phyloP scores from a whole-genome alignment of 495 filamentous ascomycete species.

The Aspergillus indologenus region DNA sequence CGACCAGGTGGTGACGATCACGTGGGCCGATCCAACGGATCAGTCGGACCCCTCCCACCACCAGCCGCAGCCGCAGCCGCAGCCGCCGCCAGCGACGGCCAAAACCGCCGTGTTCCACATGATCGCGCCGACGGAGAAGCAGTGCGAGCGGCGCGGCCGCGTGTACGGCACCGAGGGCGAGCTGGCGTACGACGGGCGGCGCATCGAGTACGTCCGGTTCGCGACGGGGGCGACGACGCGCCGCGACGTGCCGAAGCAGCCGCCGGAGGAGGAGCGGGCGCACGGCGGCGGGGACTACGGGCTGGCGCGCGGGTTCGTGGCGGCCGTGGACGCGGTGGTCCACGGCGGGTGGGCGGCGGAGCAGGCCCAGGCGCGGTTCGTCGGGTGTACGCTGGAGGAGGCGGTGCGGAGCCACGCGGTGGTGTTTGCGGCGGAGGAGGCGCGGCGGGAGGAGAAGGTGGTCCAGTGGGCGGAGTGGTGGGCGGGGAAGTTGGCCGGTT shows the following conservation, averaged over 20 bases:
- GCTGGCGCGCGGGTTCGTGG: slow-evolving; percentile 72
- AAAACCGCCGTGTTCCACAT: slow-evolving; percentile 93
- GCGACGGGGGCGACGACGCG: slow-evolving; percentile 21
- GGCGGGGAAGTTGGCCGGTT: slow-evolving; percentile 40
- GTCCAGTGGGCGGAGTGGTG: slow-evolving; percentile 82
- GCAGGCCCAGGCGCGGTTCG: slow-evolving; percentile 68
- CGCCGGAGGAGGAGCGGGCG: slow-evolving; percentile 38
- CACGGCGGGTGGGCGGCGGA: slow-evolving; percentile 62
- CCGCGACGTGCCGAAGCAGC: slow-evolving; percentile 33
- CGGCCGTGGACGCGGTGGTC: slow-evolving; percentile 77
- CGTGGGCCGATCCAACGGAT: slow-evolving; percentile 63
- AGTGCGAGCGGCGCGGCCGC: slow-evolving; percentile 77
- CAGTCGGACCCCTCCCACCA: background rate
- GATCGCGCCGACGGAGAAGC: slow-evolving; percentile 83
- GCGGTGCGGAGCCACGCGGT: slow-evolving; percentile 83
- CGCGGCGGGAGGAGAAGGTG: slow-evolving; percentile 63
- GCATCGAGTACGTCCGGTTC: slow-evolving; percentile 45
- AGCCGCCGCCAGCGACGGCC: slow-evolving; percentile 27
- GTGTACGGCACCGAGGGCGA: slow-evolving; percentile 86
- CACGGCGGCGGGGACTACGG: slow-evolving; percentile 89
- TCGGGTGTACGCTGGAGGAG: slow-evolving; percentile 83
- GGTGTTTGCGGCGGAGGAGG: slow-evolving; percentile 93
- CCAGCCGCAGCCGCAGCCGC: slow-evolving; percentile 31
- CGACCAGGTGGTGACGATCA: slow-evolving; percentile 82
- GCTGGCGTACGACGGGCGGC: slow-evolving; percentile 63